A percentile compares a stretch with the other conserved stretches of the same genome.
phyloP scores from a whole-genome alignment of 176 grass and related monocot genomes.

The Triticum dicoccoides region DNA sequence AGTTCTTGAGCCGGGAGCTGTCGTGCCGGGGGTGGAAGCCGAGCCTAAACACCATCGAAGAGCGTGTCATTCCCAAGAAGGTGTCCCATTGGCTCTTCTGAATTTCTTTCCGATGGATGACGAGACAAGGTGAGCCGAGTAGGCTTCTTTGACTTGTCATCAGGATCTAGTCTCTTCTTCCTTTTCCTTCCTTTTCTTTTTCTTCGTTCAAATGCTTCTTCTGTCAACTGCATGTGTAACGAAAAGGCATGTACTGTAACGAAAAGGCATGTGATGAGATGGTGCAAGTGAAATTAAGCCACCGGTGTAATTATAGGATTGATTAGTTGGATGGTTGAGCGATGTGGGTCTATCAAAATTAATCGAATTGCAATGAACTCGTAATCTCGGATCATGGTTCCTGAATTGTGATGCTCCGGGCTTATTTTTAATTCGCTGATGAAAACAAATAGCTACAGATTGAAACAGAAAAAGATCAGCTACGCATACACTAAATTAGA shows the following conservation, averaged over 20 bases:
- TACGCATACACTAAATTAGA: too few relatives aligned
- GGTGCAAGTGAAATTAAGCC: not conserved
- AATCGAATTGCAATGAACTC: not conserved
- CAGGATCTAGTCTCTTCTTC: not conserved
- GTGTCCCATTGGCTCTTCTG: conserved; percentile 81
- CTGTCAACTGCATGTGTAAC: conserved; percentile 28
- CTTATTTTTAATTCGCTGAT: not conserved
- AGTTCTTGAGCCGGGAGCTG: conserved; percentile 72
- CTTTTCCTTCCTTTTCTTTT: too few relatives aligned
- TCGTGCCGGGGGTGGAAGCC: conserved; percentile 88
- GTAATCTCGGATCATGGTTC: not conserved
- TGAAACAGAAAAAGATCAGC: too few relatives aligned
- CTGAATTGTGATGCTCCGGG: not conserved
- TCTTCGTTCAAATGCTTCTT: conserved; percentile 3
- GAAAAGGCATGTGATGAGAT: conserved; percentile 17
- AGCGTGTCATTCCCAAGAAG: conserved; percentile 61
- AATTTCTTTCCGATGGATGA: not conserved
- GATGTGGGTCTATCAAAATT: not conserved
- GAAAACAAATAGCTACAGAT: not conserved
- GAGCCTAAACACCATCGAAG: conserved; percentile 77
- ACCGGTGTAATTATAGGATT: conserved; percentile 23
- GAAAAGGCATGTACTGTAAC: conserved; percentile 1
- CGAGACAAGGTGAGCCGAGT: not conserved
- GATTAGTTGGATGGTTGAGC: not conserved
- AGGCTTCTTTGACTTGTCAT: conserved; percentile 26